Evolutionary conservation across 768 basidiomycete genomes (phyloP).

Genomic region (Royoungia palumana): DNA sequence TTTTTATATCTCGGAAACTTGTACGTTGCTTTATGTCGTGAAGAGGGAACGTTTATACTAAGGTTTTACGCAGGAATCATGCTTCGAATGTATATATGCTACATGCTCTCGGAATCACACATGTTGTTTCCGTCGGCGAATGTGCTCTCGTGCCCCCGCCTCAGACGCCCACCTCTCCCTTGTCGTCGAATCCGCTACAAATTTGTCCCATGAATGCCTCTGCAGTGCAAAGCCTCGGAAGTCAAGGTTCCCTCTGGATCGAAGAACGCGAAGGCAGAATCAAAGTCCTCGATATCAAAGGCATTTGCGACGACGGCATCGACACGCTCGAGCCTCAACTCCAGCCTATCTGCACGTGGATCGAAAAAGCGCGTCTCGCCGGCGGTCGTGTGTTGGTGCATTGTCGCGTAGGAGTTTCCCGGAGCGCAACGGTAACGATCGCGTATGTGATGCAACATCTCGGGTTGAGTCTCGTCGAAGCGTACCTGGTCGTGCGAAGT

Average conservation of each 20-base stretch:
- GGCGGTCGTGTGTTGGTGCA: constrained; percentile 94
- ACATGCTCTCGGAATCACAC: constrained; percentile 91
- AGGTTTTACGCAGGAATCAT: constrained; percentile 63
- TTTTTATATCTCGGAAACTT: constrained; percentile 94
- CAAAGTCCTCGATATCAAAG: constrained; percentile 87
- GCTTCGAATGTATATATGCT: constrained; percentile 95
- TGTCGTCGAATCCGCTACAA: neutral
- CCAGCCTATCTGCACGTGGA: constrained; percentile 88
- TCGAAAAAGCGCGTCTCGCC: constrained; percentile 74
- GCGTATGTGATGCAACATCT: constrained; percentile 97
- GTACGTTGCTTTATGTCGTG: constrained; percentile 46
- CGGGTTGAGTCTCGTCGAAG: constrained; percentile 80
- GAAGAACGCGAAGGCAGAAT: constrained; percentile 88
- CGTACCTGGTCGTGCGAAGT: constrained; percentile 90
- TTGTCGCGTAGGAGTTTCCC: constrained; percentile 97
- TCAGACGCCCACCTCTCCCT: constrained; percentile 28
- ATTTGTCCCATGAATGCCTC: constrained; percentile 12
- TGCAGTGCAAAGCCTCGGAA: constrained; percentile 44
- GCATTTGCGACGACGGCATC: constrained; percentile 94
- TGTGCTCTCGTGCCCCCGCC: constrained; percentile 84
- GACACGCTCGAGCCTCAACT: constrained; percentile 90
- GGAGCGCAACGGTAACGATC: constrained; percentile 93
- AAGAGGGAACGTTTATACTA: neutral
- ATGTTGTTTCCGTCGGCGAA: constrained; percentile 96
- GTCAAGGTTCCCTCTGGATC: constrained; percentile 77